Base-by-base conservation (phyloP, 2,329 filamentous ascomycete genomes). In the Aureobasidium sp. region DNA sequence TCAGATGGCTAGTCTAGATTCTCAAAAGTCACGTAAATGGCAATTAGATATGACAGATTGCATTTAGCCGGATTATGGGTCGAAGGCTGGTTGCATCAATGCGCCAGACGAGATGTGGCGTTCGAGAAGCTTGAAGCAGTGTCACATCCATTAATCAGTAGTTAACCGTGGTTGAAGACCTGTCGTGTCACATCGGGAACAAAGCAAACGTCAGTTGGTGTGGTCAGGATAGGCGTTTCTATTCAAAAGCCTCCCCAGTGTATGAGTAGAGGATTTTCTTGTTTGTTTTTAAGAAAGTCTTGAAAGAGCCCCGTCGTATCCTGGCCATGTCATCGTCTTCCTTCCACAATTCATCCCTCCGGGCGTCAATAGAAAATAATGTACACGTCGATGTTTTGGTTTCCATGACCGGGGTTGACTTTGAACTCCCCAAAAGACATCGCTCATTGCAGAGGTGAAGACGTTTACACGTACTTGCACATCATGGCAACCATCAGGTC, bases 401-500 rank as follows among this genome's bases (percentile, higher is more conserved):
- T 60, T 47, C 44, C 57, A 60, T 43, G 57, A 60, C 57, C 57
- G 57, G 44, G 46, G 36, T 34, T 50, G 57, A 50, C 44, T 50
- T 41, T 50, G 41, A 60, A 51, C 44, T 60, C 37, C 57, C 57
- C 44, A 50, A 60, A 24, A 29, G 44, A 43, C 57, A 50, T 51
- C 34, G 46, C 46, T 60, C 44, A 60, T 60, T 60, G 57, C 32
- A 46, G 46, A 50, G 57, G 46, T 60, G 34, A 60, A 60, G 57
- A 60, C 57, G 57, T 63, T 72, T 74, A 74, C 66, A 74, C 71
- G 71, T 72, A 74, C 71, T 92, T 92, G 87, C 88, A 89, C 88
- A 92, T 92, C 83, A 92, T 89, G 82, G 88, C 88, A 90, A 92
- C 85, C 88, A 92, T 92, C 76, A 90, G 87, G 76, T 90, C 87